Base-by-base conservation (phyloP, 148 eudicot species). In the Simmondsia chinensis region DNA sequence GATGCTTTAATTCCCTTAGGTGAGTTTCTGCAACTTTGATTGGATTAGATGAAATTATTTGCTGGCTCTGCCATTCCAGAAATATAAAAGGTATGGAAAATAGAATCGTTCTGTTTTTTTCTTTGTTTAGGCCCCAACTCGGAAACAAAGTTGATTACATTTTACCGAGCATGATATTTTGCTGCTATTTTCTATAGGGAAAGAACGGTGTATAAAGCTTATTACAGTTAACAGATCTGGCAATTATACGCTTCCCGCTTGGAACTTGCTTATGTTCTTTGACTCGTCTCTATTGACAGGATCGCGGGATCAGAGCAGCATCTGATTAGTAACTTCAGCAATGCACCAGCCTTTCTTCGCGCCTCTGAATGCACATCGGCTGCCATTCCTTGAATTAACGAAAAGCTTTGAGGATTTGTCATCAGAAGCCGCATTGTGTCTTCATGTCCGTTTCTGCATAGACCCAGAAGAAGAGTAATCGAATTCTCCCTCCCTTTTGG, bases 401-500 rank as follows among this genome's bases (percentile, higher is more conserved):
- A 73, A 37, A 72, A 63, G 61, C 76, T 65, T 9, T 57, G 38
- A 10, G 82, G 72, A 41, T 75, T 66, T n/a, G n/a, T n/a, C n/a
- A n/a, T n/a, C 65, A 72, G 53, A 49, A 64, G 62, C 33, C 59
- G 43, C 11, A 74, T 79, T 45, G 69, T 76, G 11, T 74, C 82
- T 4, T 69, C 71, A 17, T 68, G 79, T 1, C 69, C 76, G 45
- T 75, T 72, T 48, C 63, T 80, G 38, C 69, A 69, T 9, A 75
- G 64, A 29, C 74, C 82, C 58, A 66, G 37, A 9, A 72, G 57
- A 22, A 75, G 65, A 8, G 71, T 64, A 22, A 75, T 68, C 2
- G 76, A 50, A 48, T 64, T 68, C 41, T 75, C 79, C 57, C 75
- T 75, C 36, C 79, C 79, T 34, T 68, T 79, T 4, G 59, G 42